Conservation (phyloP, 2,329 filamentous ascomycete species). For the Xylariaceae sp. region DNA sequence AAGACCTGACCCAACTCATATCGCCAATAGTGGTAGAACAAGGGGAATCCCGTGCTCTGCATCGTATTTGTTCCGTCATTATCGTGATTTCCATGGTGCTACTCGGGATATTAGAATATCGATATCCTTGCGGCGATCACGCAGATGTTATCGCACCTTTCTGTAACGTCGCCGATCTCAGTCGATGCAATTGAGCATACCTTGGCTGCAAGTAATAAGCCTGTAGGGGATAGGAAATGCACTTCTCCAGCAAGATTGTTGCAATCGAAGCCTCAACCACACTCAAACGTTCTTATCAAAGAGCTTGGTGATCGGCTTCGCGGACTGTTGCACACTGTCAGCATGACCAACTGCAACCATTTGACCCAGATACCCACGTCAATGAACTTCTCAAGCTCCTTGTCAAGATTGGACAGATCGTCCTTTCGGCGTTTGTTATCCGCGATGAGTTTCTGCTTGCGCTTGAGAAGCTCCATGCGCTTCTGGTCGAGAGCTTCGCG, state of each 20-base stretch:
- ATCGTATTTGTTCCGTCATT: neutral
- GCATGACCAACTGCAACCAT: slow-evolving; percentile 20
- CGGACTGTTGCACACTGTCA: slow-evolving; percentile 50
- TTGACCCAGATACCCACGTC: slow-evolving; percentile 53
- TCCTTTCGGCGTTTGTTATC: slow-evolving; percentile 91
- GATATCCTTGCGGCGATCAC: neutral
- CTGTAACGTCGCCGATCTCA: neutral
- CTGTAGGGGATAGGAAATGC: neutral
- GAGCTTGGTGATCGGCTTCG: slow-evolving; percentile 80
- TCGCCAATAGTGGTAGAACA: neutral
- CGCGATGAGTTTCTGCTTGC: slow-evolving; percentile 57
- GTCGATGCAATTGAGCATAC: neutral
- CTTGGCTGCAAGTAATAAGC: neutral
- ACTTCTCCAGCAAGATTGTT: neutral
- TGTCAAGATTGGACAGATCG: slow-evolving; percentile 83
- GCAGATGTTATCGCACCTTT: slow-evolving; percentile 8
- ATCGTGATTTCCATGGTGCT: neutral
- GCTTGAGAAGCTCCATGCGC: slow-evolving; percentile 66
- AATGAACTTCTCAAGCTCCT: slow-evolving; percentile 89
- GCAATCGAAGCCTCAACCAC: neutral
- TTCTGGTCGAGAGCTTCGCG: slow-evolving; percentile 81
- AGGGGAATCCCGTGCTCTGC: neutral
- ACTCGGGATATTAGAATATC: slow-evolving; percentile 5
- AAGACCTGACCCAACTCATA: neutral
- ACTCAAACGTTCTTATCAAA: slow-evolving; percentile 60